These are phyloP conservation scores for Mortierella alpina DNA, from an alignment of 192 early-diverging fungal genomes.

Conservation along the genomic window DNA sequence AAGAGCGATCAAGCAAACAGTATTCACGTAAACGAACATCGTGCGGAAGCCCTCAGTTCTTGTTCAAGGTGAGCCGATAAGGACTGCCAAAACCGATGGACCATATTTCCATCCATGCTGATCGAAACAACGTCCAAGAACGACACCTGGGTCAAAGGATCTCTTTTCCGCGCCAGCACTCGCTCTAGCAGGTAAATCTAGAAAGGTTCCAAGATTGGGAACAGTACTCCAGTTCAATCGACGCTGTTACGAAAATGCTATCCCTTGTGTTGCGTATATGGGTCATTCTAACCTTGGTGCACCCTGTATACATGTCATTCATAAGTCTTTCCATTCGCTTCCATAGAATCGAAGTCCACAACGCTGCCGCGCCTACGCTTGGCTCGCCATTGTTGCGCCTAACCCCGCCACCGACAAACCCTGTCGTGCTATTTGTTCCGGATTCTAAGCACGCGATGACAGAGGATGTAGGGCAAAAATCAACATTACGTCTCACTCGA, in stretches of 20 bases:
- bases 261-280: not conserved
- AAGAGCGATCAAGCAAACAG: not conserved
- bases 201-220: not conserved
- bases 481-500: not conserved
- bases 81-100: slow-evolving; percentile 65
- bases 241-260: not conserved
- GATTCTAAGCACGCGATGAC: slow-evolving; percentile 30
- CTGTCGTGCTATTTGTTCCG: slow-evolving; percentile 26
- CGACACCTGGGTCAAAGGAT: slow-evolving; percentile 59
- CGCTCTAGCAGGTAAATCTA: slow-evolving; percentile 65
- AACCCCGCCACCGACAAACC: slow-evolving; percentile 50
- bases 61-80: slow-evolving; percentile 64
- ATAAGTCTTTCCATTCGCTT: slow-evolving; percentile 64
- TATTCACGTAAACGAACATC: slow-evolving; percentile 47
- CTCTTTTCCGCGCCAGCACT: slow-evolving; percentile 61
- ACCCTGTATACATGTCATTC: slow-evolving; percentile 61
- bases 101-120: slow-evolving; percentile 61
- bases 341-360: slow-evolving; percentile 63
- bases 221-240: not conserved
- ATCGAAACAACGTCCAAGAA: slow-evolving; percentile 64
- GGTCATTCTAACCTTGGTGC: slow-evolving; percentile 59
- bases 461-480: not conserved
- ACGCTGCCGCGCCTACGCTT: slow-evolving; percentile 50
- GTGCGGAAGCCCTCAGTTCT: slow-evolving; percentile 62
- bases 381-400: slow-evolving; percentile 66